Evolutionary conservation across 1,284 basidiomycete genomes (phyloP), one percentile per base, ranked within the genome.

Genomic region (Papiliotrema nemorosa): DNA sequence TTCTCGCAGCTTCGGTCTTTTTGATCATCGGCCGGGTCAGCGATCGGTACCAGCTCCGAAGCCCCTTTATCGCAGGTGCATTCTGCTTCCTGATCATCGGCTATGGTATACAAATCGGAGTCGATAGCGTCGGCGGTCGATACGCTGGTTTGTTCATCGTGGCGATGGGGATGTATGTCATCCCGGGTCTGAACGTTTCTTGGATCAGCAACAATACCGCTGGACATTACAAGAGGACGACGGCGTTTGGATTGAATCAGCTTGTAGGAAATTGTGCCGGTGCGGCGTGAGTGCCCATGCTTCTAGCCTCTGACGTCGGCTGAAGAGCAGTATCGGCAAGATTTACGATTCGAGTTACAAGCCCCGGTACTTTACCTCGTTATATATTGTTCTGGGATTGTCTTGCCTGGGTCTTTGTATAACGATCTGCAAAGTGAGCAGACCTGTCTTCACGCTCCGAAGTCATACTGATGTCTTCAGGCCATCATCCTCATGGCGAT

Each of bases 1-100:
- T 55, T 46, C 47, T 59, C 21, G 63, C 56, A 14, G 62, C 62
- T 5, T 31, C 51, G 14, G 38, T 50, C 6, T 61, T 50, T 47
- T 25, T 54, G 35, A 26, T 57, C 42, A 34, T 38, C 10, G 58
- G 44, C 6, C 38, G 24, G 9, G 13, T 54, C 20, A 56, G 56
- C 6, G 64, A 66, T 43, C 53, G 47, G 33, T 45, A 47, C 43
- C 31, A 51, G 29, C 31, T 49, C 6, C 51, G 64, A 16, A 46
- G 47, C n/a, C 53, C 54, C 21, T 59, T 62, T 47, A 55, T 53
- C 18, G 39, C 37, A 3, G 34, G 49, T 6, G 47, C 55, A 20
- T 31, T 45, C 13, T 18, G 50, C 16, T 41, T 47, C 27, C 27
- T 59, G 25, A 46, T 57, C 29, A 60, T n/a, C n/a, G n/a, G n/a